Percentiles rank a stretch among this genome's conserved stretches.
Evolutionary conservation across 768 basidiomycete genomes (phyloP).

Genomic region (Phlegmacium glaucopus): DNA sequence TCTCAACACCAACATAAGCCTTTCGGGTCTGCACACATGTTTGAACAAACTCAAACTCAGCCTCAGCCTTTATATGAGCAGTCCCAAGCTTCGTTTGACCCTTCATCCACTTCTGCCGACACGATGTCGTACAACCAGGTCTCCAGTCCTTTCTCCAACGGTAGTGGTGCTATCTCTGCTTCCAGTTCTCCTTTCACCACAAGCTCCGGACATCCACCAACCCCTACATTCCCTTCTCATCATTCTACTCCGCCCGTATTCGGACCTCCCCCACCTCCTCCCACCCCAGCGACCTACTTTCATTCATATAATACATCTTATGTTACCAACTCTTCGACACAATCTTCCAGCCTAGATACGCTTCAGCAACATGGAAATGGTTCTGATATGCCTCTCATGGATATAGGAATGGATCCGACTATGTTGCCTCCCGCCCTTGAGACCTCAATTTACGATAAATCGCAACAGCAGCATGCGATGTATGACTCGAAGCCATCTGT

Average conservation of each 20-base stretch:
- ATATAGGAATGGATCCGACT: slow-evolving; percentile 14
- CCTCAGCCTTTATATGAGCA: slow-evolving; percentile 16
- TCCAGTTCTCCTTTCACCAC: slow-evolving; percentile 29
- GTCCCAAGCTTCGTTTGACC: slow-evolving; percentile 12
- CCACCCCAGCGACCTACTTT: slow-evolving; percentile 17
- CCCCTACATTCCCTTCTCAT: slow-evolving; percentile 24
- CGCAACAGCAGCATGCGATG: slow-evolving; percentile 15
- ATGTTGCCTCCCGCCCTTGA: slow-evolving; percentile 14
- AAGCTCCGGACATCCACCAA: slow-evolving; percentile 21
- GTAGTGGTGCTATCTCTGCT: slow-evolving; percentile 17
- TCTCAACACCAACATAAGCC: slow-evolving; percentile 8
- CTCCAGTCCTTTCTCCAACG: slow-evolving; percentile 26
- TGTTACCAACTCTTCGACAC: slow-evolving; percentile 3
- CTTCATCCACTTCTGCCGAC: slow-evolving; percentile 2
- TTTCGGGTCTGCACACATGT: slow-evolving; percentile 3
- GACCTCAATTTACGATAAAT: slow-evolving; percentile 22
- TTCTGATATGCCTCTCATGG: slow-evolving; percentile 6
- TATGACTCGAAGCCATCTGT: slow-evolving; percentile 25
- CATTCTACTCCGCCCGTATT: slow-evolving; percentile 25
- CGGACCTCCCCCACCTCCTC: slow-evolving; percentile 11
- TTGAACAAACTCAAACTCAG: slow-evolving; percentile 3
- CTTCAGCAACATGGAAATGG: slow-evolving; percentile 12
- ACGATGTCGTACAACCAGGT: slow-evolving; percentile 7
- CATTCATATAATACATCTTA: slow-evolving; percentile 16
- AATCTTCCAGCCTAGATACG: slow-evolving; percentile 1